phyloP scores from a whole-genome alignment of 2,329 filamentous ascomycete species.

The Akanthomyces uredinophilus region DNA sequence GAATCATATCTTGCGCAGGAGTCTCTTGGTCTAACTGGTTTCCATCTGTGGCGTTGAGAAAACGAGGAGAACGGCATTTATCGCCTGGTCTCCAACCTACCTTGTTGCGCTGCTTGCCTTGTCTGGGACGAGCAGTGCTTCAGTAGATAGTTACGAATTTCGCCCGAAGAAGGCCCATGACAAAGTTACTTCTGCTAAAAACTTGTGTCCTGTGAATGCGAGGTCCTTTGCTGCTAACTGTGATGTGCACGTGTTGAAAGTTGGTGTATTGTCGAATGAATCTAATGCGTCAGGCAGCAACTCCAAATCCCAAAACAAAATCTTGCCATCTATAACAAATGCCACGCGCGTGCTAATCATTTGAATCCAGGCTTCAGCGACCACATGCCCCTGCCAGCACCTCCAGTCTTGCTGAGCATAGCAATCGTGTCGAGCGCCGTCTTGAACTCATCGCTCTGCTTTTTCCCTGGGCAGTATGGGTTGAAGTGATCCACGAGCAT shows the following conservation, averaged over 20 bases:
- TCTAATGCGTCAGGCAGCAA: background rate
- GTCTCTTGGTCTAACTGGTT: conserved; percentile 40
- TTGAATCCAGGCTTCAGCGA: conserved; percentile 35
- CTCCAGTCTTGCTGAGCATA: conserved; percentile 55
- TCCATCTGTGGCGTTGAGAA: conserved; percentile 61
- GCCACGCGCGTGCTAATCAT: conserved; percentile 13
- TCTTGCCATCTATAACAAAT: background rate
- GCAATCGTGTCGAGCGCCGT: conserved; percentile 73
- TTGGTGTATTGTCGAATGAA: background rate
- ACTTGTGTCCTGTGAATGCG: conserved; percentile 15
- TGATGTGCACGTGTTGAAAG: conserved; percentile 11
- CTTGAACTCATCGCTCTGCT: conserved; percentile 75
- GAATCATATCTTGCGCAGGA: conserved; percentile 24
- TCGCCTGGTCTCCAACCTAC: conserved; percentile 60
- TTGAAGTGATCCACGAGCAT: conserved; percentile 89
- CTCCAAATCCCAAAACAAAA: background rate
- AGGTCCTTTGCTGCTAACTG: conserved; percentile 11
- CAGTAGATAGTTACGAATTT: conserved; percentile 38
- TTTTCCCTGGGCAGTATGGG: conserved; percentile 60
- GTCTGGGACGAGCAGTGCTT: conserved; percentile 23
- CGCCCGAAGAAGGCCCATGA: conserved; percentile 39
- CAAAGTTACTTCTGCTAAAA: conserved; percentile 31
- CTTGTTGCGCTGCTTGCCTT: conserved; percentile 38
- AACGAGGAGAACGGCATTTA: conserved; percentile 65
- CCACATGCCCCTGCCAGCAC: conserved; percentile 51